Conservation (phyloP, 257 asterid species). For the Nicotiana noctiflora region DNA sequence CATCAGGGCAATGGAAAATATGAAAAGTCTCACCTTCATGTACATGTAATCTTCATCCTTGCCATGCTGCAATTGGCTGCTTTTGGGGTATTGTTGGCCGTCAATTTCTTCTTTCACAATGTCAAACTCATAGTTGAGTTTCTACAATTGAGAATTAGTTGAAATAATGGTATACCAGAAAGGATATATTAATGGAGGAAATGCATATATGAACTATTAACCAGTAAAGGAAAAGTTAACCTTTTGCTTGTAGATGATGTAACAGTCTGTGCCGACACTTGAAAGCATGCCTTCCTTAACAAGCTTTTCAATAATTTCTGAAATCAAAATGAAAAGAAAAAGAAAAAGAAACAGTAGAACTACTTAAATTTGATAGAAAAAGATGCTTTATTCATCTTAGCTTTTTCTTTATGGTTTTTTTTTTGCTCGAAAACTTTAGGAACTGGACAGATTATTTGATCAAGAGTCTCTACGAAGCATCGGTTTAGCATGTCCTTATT, state of each 20-base stretch:
- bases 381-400: background rate
- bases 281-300: slow-evolving; percentile 50
- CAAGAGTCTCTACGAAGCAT: slow-evolving; percentile 5
- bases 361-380: background rate
- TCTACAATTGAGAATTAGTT: slow-evolving; percentile 23
- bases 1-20: too few relatives aligned
- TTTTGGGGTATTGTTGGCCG: slow-evolving; percentile 17
- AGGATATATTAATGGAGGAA: background rate
- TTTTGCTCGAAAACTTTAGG: background rate
- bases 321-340: slow-evolving; percentile 8
- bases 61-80: slow-evolving; percentile 26
- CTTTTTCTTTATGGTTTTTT: background rate
- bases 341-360: background rate
- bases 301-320: slow-evolving; percentile 76
- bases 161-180: slow-evolving; percentile 10
- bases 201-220: background rate
- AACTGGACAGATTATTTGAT: slow-evolving; percentile 9
- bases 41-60: slow-evolving; percentile 48
- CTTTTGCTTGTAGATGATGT: slow-evolving; percentile 50
- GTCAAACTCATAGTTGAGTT: slow-evolving; percentile 60
- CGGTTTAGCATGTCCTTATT: slow-evolving; percentile 4
- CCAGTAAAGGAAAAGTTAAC: slow-evolving; percentile 21
- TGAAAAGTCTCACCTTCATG: slow-evolving; percentile 51
- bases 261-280: slow-evolving; percentile 49
- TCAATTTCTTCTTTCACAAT: slow-evolving; percentile 74